Percentiles rank a stretch among this genome's conserved stretches.
These are phyloP conservation scores for Fusarium foetens DNA, from an alignment of 2,329 filamentous ascomycete genomes.

Conservation along the genomic window DNA sequence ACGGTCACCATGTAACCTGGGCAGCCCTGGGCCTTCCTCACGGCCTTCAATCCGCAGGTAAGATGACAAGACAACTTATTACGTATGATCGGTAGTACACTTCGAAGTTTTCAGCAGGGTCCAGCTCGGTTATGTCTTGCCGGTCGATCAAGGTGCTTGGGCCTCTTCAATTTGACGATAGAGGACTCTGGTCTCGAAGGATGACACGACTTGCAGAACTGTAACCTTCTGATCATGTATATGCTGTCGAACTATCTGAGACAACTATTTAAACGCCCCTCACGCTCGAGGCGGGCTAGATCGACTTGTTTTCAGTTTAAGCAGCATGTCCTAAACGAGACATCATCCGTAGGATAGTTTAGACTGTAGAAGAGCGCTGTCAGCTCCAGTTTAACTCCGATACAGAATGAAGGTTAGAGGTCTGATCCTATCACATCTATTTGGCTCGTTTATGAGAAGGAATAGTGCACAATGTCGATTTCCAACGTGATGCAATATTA, in stretches of 20 bases:
- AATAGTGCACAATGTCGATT: not conserved
- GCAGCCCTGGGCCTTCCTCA: not conserved
- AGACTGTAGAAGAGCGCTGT: conserved; percentile 30
- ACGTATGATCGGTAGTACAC: conserved; percentile 12
- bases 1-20: not conserved
- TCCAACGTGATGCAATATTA: not conserved
- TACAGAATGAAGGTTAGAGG: conserved; percentile 4
- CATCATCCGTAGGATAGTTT: conserved; percentile 16
- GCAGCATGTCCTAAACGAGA: conserved; percentile 12
- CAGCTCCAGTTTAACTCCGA: conserved; percentile 17
- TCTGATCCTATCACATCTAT: not conserved
- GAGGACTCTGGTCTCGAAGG: not conserved
- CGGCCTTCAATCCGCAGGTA: not conserved
- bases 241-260: not conserved
- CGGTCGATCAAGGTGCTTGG: conserved; percentile 32
- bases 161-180: conserved; percentile 9
- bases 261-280: not conserved
- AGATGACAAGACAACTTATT: not conserved
- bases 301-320: conserved; percentile 1
- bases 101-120: conserved; percentile 31
- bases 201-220: not conserved
- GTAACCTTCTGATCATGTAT: not conserved
- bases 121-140: conserved; percentile 34
- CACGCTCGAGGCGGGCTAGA: not conserved
- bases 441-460: not conserved